Evolutionary conservation across 257 asterid species (phyloP).

Genomic region (Salvia miltiorrhiza): DNA sequence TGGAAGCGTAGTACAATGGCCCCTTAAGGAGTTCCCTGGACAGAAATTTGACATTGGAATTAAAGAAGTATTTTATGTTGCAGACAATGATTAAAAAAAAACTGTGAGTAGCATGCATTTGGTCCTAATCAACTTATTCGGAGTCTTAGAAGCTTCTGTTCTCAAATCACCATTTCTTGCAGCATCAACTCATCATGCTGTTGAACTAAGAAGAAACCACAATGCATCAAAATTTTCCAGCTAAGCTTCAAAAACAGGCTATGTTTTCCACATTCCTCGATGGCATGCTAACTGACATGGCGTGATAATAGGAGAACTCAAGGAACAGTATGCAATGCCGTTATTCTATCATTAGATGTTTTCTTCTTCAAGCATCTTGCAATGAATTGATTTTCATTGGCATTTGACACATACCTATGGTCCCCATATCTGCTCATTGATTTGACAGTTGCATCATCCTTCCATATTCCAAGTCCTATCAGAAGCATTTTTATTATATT

Average conservation of each 20-base stretch:
- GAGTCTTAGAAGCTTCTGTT: background rate
- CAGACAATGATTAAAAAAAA: background rate
- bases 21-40: constrained; percentile 95
- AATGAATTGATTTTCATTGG: constrained; percentile 10
- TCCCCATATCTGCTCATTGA: constrained; percentile 96
- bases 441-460: constrained; percentile 84
- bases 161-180: background rate
- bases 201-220: background rate
- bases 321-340: background rate
- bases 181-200: background rate
- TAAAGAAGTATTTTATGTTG: constrained; percentile 18
- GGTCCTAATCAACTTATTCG: background rate
- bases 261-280: background rate
- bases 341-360: background rate
- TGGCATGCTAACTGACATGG: background rate
- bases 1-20: constrained; percentile 78
- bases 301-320: background rate
- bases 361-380: background rate
- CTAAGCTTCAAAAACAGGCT: background rate
- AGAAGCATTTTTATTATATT: constrained; percentile 73
- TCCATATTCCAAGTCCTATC: constrained; percentile 77
- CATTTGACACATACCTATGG: constrained; percentile 46
- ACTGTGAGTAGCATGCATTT: background rate
- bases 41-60: background rate
- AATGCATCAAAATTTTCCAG: background rate